A percentile compares a stretch with the other conserved stretches of the same genome.
Conservation (phyloP, 2,329 filamentous ascomycete species). For the Phaeosphaeriaceae sp. region DNA sequence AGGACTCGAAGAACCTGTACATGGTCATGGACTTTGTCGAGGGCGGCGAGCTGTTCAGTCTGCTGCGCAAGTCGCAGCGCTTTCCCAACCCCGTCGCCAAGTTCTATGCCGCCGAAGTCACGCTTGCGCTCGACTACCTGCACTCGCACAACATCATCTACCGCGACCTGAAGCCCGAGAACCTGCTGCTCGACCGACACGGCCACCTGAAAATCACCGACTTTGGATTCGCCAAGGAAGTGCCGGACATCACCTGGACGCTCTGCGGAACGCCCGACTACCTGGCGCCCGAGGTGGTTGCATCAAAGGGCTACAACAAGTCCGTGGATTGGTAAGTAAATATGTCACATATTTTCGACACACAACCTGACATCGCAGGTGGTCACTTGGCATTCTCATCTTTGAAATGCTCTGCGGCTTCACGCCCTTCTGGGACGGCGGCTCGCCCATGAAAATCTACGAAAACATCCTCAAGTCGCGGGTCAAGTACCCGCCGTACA, state of each 20-base stretch:
- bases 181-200: slow-evolving; percentile 87
- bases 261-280: slow-evolving; percentile 98
- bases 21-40: slow-evolving; percentile 99
- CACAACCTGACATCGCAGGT: slow-evolving; percentile 65
- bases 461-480: slow-evolving; percentile 97
- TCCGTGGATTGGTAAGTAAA: slow-evolving; percentile 91
- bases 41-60: slow-evolving; percentile 94
- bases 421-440: slow-evolving; percentile 98
- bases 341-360: not conserved
- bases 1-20: slow-evolving; percentile 93
- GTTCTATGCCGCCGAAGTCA: slow-evolving; percentile 98
- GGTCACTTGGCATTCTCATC: slow-evolving; percentile 97
- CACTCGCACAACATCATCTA: slow-evolving; percentile 97
- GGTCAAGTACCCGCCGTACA: slow-evolving; percentile 96
- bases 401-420: slow-evolving; percentile 99
- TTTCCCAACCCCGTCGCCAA: slow-evolving; percentile 99
- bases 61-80: slow-evolving; percentile 95
- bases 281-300: slow-evolving; percentile 96
- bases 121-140: slow-evolving; percentile 91
- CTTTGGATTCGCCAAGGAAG: slow-evolving; percentile 98
- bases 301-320: slow-evolving; percentile 99
- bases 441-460: slow-evolving; percentile 98
- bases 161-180: slow-evolving; percentile 95
- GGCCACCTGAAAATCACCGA: slow-evolving; percentile 97
- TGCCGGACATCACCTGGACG: slow-evolving; percentile 99